Base-by-base conservation (phyloP, 805 yeast genomes). In the Priceomyces fermenticarens region DNA sequence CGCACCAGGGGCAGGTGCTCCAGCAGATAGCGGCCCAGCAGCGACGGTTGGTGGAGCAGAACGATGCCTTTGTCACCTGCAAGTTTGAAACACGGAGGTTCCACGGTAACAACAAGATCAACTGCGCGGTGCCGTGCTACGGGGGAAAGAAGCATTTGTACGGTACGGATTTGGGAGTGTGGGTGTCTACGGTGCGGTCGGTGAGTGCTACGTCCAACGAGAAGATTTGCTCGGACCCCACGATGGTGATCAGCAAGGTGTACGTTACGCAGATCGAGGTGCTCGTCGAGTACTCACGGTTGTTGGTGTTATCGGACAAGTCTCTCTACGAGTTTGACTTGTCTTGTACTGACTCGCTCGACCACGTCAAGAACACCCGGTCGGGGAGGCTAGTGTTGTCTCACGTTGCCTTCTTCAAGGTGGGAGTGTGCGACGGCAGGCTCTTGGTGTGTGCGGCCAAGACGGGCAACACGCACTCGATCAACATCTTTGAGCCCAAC, bases 81-180 rank as follows among this genome's bases (percentile, higher is more conserved):
- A 84, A 88, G 45, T 72, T 88, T 41, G 86, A 85, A 48, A 82
- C 88, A 16, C 73, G 85, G 45, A 80, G 80, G 54, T 90, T 90
- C 62, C 88, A 81, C 48, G 79, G 81, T 36, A 70, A 73, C 73
- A 70, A 90, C 56, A 78, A 85, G 45, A 86, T 91, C 52, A 89
- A 88, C 57, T 89, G 97, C 69, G 91, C 89, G 23, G 89, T 86
- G 30, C 95, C 97, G 27, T 85, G 87, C 60, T 96, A 93, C 57
- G 97, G 97, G 39, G 98, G 98, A 14, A 78, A 95, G 48, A 87
- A 90, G 57, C 66, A 90, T 48, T 61, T 93, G 28, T 90, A 87
- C 55, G 98, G 98, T 32, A 89, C 98, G 0, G 96, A 88, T 57
- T 75, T 84, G 0, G 98, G 99, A 4, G 81, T 93, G 2, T 93